Percentiles rank a stretch among this genome's conserved stretches.
phyloP scores from a whole-genome alignment of 73 alveolate genomes.

The Symbiodinium pilosum region DNA sequence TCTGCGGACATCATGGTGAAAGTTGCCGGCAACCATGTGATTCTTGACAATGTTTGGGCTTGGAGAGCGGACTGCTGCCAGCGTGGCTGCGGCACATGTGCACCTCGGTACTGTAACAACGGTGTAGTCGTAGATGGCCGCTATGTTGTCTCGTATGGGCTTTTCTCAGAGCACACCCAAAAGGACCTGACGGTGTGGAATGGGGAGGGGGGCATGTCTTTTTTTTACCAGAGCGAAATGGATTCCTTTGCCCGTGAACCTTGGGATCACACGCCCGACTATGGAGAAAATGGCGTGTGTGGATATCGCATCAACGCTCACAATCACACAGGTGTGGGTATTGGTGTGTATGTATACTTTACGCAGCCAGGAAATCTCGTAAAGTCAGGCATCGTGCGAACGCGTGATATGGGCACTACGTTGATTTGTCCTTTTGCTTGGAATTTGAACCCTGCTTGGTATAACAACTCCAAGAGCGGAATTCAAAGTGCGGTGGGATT shows the following conservation, averaged over 20 bases:
- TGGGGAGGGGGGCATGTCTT: conserved; percentile 22
- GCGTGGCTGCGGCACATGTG: conserved; percentile 64
- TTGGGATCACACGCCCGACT: conserved; percentile 60
- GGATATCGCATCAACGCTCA: conserved; percentile 56
- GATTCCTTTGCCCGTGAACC: conserved; percentile 55
- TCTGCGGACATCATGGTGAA: conserved; percentile 26
- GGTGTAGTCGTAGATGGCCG: conserved; percentile 68
- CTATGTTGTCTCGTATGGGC: conserved; percentile 39
- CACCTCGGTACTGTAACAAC: conserved; percentile 39
- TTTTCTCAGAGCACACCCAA: conserved; percentile 53
- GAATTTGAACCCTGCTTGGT: background rate
- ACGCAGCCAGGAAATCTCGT: conserved; percentile 15
- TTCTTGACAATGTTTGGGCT: conserved; percentile 76
- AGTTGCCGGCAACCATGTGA: conserved; percentile 11
- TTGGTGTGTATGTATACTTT: conserved; percentile 60
- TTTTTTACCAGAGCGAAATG: conserved; percentile 60
- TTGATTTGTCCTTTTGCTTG: background rate
- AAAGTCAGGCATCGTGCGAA: conserved; percentile 5
- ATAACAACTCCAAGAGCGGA: background rate
- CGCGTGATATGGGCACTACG: background rate
- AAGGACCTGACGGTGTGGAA: conserved; percentile 4
- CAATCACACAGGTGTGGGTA: background rate
- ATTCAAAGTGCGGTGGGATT: background rate
- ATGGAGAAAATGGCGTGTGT: conserved; percentile 40
- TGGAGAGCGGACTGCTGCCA: conserved; percentile 93